Evolutionary conservation across 345 rosid species (phyloP), one percentile per base, ranked within the genome.

Genomic region (Eucalyptus tenuipes): DNA sequence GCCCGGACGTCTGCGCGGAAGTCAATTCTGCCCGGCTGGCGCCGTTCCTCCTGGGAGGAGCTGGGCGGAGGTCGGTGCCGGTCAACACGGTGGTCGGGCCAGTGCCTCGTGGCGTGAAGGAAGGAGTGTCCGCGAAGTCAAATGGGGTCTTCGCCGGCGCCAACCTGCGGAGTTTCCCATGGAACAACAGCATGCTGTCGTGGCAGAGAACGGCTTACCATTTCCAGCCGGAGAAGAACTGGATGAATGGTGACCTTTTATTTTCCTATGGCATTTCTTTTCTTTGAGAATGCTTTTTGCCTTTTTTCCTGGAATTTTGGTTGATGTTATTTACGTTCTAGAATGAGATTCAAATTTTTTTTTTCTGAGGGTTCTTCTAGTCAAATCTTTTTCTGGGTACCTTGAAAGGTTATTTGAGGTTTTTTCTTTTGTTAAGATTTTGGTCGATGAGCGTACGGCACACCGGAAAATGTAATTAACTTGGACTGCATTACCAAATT

Each of bases 181-280:
- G 99, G 99, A 95, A 94, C 92, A 96, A 97, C 84, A 95, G 93
- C 89, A 92, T 97, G 93, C 85, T 97, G 92, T 95, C 99, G 1
- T 97, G 99, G 99, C 98, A 97, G 91, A 94, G 98, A 90, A 94
- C 98, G 40, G 94, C 99, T 22, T 96, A 96, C 92, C 99, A 97
- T 91, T 97, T 97, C 66, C 99, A 97, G 88, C 99, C 99, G 1
- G 96, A 95, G 88, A 94, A 95, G 91, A 97, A 97, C 53, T 97
- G 99, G 99, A 97, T 97, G 99, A 97, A 97, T 79, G 99, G 99
- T 97, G 92, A 81, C 27, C 64, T 40, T 61, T 68, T 66, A 81
- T 86, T 37, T 3, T 86, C 59, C 2, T 29, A 18, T 18, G 55
- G 47, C 87, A 20, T 13, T n/a, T 47, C 37, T 24, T 71, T 47